Evolutionary conservation across 192 early-diverging fungal genomes (phyloP).

Genomic region (Linnemannia elongata): DNA sequence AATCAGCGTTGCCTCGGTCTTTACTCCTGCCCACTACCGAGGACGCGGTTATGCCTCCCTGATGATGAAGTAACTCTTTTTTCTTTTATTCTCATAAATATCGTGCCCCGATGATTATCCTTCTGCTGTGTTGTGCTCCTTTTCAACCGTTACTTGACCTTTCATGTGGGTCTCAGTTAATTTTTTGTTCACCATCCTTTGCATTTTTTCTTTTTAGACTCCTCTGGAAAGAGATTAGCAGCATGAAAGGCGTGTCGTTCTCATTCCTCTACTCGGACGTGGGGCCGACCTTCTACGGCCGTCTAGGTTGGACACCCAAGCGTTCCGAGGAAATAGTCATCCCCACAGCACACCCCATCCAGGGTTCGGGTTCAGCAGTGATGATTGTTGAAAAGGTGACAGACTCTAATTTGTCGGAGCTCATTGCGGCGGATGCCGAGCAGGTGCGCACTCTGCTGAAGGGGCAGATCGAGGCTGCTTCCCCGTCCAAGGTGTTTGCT

Average conservation of each 20-base stretch:
- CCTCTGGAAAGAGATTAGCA: slow-evolving; percentile 38
- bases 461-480: not conserved
- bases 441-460: slow-evolving; percentile 19
- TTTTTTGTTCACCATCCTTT: not conserved
- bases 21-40: slow-evolving; percentile 26
- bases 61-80: slow-evolving; percentile 33
- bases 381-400: slow-evolving; percentile 15
- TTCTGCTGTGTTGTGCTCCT: not conserved
- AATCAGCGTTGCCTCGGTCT: slow-evolving; percentile 44
- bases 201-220: slow-evolving; percentile 5
- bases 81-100: not conserved
- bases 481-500: not conserved
- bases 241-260: slow-evolving; percentile 25
- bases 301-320: slow-evolving; percentile 31
- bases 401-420: not conserved
- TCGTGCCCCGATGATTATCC: not conserved
- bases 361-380: not conserved
- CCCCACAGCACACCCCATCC: slow-evolving; percentile 11
- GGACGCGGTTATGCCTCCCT: slow-evolving; percentile 33
- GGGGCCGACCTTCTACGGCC: slow-evolving; percentile 34
- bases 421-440: slow-evolving; percentile 15
- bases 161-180: not conserved
- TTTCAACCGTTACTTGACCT: not conserved
- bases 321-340: slow-evolving; percentile 35
- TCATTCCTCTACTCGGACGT: slow-evolving; percentile 47